These are phyloP conservation scores for Fusarium humuli DNA, from an alignment of 2,329 filamentous ascomycete genomes.

Conservation along the genomic window DNA sequence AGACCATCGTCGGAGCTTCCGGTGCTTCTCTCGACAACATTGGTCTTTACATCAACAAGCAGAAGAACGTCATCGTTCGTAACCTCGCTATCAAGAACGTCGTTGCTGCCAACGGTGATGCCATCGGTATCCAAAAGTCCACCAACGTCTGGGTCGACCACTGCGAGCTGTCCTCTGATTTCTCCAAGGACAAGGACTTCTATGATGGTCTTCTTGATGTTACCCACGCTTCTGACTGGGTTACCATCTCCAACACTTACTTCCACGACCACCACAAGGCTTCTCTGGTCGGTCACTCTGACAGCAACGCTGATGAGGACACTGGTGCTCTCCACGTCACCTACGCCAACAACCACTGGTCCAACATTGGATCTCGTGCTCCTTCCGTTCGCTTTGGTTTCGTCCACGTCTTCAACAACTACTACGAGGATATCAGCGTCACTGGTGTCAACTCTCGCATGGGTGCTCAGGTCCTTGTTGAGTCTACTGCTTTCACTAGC, in stretches of 20 bases:
- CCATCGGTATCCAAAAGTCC: constrained; percentile 67
- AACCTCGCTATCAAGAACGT: constrained; percentile 71
- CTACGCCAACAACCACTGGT: constrained; percentile 74
- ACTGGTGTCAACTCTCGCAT: constrained; percentile 67
- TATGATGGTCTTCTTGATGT: constrained; percentile 75
- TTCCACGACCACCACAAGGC: constrained; percentile 64
- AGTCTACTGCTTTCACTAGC: constrained; percentile 64
- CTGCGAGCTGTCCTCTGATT: constrained; percentile 71
- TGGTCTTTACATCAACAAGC: constrained; percentile 64
- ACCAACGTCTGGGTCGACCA: constrained; percentile 76
- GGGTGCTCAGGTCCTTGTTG: constrained; percentile 68
- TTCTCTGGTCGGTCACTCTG: constrained; percentile 69
- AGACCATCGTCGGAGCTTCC: constrained; percentile 57
- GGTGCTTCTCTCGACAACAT: constrained; percentile 57
- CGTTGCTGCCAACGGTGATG: constrained; percentile 66
- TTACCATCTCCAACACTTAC: constrained; percentile 59
- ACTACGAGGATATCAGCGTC: constrained; percentile 55
- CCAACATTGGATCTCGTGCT: constrained; percentile 71
- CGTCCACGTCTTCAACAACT: constrained; percentile 69
- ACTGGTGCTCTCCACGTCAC: constrained; percentile 72
- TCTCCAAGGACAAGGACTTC: constrained; percentile 73
- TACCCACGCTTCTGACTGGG: constrained; percentile 71
- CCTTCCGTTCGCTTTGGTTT: constrained; percentile 75
- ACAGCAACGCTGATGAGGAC: constrained; percentile 69
- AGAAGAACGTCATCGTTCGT: constrained; percentile 70